A percentile compares a stretch with the other conserved stretches of the same genome.
Conservation (phyloP, 1,284 basidiomycete genomes). For the Trametes sp. region DNA sequence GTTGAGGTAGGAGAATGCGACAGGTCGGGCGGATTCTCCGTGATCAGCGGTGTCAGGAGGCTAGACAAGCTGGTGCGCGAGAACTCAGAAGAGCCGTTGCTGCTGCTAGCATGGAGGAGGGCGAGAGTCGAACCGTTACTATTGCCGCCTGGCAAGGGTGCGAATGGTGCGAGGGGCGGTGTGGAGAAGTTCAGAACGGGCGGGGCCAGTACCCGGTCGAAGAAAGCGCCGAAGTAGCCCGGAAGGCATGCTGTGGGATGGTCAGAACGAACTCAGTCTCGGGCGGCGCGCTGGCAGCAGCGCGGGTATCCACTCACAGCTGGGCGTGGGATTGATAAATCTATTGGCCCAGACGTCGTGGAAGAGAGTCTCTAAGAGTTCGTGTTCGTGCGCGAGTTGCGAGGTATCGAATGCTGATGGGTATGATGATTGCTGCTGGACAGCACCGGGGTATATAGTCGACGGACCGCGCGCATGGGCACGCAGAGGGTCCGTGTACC, state of each 20-base stretch:
- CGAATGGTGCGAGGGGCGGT: constrained; percentile 73
- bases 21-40: constrained; percentile 6
- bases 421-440: constrained; percentile 26
- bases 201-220: constrained; percentile 67
- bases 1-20: constrained; percentile 26
- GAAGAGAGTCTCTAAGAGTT: constrained; percentile 44
- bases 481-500: constrained; percentile 46
- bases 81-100: constrained; percentile 1
- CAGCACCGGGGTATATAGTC: constrained; percentile 32
- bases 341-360: constrained; percentile 45
- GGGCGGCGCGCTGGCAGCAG: neutral
- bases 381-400: constrained; percentile 43
- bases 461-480: constrained; percentile 37
- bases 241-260: constrained; percentile 63
- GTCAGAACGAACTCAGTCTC: neutral
- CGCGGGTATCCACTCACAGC: constrained; percentile 33
- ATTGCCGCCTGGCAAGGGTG: constrained; percentile 53
- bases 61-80: constrained; percentile 3
- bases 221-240: constrained; percentile 74
- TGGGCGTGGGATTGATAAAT: constrained; percentile 47
- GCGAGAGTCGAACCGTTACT: neutral
- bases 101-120: neutral
- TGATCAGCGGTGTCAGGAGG: constrained; percentile 9
- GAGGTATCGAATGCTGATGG: constrained; percentile 25
- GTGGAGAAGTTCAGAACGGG: constrained; percentile 71